Base-by-base conservation (phyloP, 2,329 filamentous ascomycete genomes). In the Triangularia setosa region DNA sequence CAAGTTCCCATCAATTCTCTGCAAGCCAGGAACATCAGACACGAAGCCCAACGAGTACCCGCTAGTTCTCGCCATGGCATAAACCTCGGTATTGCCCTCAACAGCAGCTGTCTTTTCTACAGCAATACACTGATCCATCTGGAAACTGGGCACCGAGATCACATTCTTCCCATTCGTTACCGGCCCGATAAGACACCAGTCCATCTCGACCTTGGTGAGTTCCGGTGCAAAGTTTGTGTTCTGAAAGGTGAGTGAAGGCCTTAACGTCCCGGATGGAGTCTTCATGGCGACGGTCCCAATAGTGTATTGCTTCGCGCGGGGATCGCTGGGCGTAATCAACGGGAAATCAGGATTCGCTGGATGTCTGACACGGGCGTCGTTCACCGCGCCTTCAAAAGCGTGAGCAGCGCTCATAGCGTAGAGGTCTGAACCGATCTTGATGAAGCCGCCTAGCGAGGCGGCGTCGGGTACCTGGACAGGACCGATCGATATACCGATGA, bases 41-140 rank as follows among this genome's bases (percentile, higher is more conserved):
- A 63, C 67, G 48, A 66, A 69, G 11, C 66, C 67, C 11, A 67
- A 62, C 1, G 69, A 70, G 35, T 69, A 69, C 1, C 66, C 67
- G n/a, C 67, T 68, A 0, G 66, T 68, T 12, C 67, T 56, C 0
- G 64, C 66, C 16, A 68, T 24, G n/a, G 63, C 66, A 30, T 68
- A 68, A 6, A 70, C 66, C 44, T 68, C 67, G 16, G 66, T 69
- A 27, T 69, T 68, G 6, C 65, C 68, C 24, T 64, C 66, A 24
- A 69, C 60, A 1, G 24, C 48, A 1, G 61, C 63, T 7, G 54
- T 60, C 2, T 27, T 35, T 5, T 65, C 24, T n/a, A 67, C 62
- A 1, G 60, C 25, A 8, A 63, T 28, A 12, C 9, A 6, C 12
- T 25, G 27, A 21, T 62, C 44, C 54, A 60, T 61, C 3, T 52